Percentiles rank a stretch among this genome's conserved stretches.
phyloP scores from a whole-genome alignment of 306 rosid species.

The Fagus sylvatica region DNA sequence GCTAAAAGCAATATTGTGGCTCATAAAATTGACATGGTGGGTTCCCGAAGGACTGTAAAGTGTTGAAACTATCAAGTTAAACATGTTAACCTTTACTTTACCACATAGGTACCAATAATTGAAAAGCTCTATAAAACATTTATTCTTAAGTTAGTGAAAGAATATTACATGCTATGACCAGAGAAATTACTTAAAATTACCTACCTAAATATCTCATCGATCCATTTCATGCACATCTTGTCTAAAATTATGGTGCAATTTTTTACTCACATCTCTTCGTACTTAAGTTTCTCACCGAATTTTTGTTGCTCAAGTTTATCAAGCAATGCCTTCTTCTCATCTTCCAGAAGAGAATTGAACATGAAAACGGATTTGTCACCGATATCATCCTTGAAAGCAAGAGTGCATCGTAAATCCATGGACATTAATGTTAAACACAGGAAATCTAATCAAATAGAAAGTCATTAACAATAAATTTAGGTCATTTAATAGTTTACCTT shows the following conservation, averaged over 20 bases:
- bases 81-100: no score
- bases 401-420: conserved; percentile 18
- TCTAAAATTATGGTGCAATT: not conserved
- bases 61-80: no score
- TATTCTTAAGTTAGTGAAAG: not conserved
- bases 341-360: conserved; percentile 67
- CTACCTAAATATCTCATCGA: not conserved
- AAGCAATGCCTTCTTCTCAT: conserved; percentile 62
- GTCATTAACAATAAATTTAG: conserved; percentile 4
- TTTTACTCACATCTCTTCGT: not conserved
- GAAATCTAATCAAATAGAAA: not conserved
- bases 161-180: not conserved
- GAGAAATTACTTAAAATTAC: not conserved
- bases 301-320: conserved; percentile 66
- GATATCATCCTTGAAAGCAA: conserved; percentile 69
- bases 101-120: no score
- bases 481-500: conserved; percentile 50
- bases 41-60: no score
- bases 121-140: no score
- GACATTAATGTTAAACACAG: not conserved
- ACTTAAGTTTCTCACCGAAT: conserved; percentile 16
- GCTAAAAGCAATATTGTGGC: no score
- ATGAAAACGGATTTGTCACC: conserved; percentile 92
- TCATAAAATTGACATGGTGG: no score
- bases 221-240: not conserved